Percentiles rank a stretch among this genome's conserved stretches.
Evolutionary conservation across 2,329 filamentous ascomycete species (phyloP).

Genomic region (Daldinia sp.): DNA sequence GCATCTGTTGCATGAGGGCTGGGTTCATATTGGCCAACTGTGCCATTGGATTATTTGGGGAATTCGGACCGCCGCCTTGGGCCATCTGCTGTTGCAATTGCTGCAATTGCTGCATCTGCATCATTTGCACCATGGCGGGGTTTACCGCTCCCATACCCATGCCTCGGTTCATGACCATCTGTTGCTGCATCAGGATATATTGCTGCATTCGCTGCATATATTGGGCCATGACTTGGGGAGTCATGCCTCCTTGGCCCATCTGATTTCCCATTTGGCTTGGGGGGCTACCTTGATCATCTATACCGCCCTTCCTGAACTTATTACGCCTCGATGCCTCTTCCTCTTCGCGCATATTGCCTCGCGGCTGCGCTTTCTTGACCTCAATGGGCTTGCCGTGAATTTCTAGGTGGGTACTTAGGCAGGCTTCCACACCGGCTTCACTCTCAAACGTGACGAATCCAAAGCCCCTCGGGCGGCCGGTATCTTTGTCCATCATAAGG

Average conservation of each 20-base stretch:
- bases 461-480: constrained; percentile 93
- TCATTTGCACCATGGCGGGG: constrained; percentile 78
- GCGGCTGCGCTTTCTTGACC: constrained; percentile 96
- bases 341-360: constrained; percentile 92
- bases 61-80: constrained; percentile 47
- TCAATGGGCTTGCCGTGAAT: constrained; percentile 97
- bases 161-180: constrained; percentile 83
- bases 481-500: constrained; percentile 99
- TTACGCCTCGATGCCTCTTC: constrained; percentile 74
- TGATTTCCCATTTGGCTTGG: constrained; percentile 45
- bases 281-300: constrained; percentile 49
- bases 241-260: constrained; percentile 68
- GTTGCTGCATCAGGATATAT: constrained; percentile 96
- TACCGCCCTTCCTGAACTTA: constrained; percentile 66
- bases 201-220: constrained; percentile 99
- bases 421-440: constrained; percentile 92
- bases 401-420: constrained; percentile 82
- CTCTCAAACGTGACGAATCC: constrained; percentile 99
- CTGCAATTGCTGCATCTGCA: constrained; percentile 79
- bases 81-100: constrained; percentile 64
- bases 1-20: constrained; percentile 65
- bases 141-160: constrained; percentile 72
- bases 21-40: constrained; percentile 55
- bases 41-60: constrained; percentile 52
- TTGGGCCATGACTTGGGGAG: constrained; percentile 95